Conservation (phyloP, 495 filamentous ascomycete genomes). For the Choiromyces venosus region DNA sequence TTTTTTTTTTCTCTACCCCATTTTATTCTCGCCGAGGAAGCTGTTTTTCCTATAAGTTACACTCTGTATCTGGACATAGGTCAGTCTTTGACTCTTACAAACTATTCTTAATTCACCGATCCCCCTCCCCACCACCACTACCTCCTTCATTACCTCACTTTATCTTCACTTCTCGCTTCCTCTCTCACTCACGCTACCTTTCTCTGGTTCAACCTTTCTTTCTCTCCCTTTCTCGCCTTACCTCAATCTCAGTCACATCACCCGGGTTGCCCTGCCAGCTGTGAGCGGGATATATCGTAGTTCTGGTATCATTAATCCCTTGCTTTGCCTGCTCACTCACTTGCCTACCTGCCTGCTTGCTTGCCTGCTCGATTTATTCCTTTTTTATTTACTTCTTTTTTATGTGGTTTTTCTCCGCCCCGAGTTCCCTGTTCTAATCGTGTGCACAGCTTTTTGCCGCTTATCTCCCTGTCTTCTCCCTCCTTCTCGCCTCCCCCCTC, state of each 20-base stretch:
- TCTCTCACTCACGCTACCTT: not conserved
- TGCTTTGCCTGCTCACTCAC: not conserved
- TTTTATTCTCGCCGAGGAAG: not conserved
- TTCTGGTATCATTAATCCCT: not conserved
- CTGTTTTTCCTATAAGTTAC: not conserved
- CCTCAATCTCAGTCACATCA: not conserved
- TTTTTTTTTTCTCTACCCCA: not conserved
- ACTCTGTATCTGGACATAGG: not conserved
- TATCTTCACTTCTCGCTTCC: not conserved
- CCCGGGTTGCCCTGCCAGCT: not conserved
- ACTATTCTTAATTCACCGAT: slow-evolving; percentile 4
- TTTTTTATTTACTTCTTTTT: not conserved
- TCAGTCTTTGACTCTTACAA: not conserved
- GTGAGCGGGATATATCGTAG: not conserved
- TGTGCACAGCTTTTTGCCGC: not conserved
- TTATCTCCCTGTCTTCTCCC: not conserved
- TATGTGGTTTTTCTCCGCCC: not conserved
- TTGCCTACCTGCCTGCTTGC: not conserved
- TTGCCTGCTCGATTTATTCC: not conserved
- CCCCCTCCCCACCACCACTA: not conserved
- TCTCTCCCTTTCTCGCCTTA: not conserved
- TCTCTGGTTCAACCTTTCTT: slow-evolving; percentile 5
- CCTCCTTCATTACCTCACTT: not conserved
- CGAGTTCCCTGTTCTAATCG: not conserved
- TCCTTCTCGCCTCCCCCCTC: not conserved